Conservation (phyloP, 306 rosid genomes). For the Castanea mollissima region DNA sequence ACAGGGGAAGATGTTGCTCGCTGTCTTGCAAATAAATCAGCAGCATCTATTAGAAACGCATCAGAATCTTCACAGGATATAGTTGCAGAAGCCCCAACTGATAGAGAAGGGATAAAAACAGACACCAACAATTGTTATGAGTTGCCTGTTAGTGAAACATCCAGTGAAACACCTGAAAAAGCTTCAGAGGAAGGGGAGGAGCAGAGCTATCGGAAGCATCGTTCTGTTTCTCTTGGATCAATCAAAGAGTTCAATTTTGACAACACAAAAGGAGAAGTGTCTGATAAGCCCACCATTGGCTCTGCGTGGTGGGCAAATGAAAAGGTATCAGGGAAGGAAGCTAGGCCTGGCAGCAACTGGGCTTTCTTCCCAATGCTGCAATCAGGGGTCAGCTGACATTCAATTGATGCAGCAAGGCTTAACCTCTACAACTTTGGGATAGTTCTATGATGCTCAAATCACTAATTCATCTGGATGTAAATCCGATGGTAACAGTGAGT, state of each 20-base stretch:
- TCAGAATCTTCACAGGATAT: constrained; percentile 53
- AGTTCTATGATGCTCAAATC: constrained; percentile 29
- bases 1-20: constrained; percentile 93
- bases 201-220: constrained; percentile 60
- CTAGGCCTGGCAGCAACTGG: constrained; percentile 64
- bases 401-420: constrained; percentile 28
- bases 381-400: constrained; percentile 57
- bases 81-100: constrained; percentile 37
- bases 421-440: constrained; percentile 31
- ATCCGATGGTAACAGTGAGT: constrained; percentile 34
- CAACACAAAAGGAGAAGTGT: constrained; percentile 60
- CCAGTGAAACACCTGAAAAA: constrained; percentile 37
- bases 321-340: constrained; percentile 51
- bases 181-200: constrained; percentile 42
- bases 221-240: constrained; percentile 59
- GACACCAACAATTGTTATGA: constrained; percentile 30
- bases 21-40: constrained; percentile 78
- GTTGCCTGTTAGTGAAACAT: constrained; percentile 33
- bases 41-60: constrained; percentile 39
- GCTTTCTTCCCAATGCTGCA: constrained; percentile 80
- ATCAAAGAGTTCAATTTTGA: constrained; percentile 88
- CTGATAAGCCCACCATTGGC: constrained; percentile 47
- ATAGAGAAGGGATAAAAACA: constrained; percentile 38
- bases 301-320: constrained; percentile 82
- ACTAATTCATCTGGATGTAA: constrained; percentile 41